Evolutionary conservation across 2,329 filamentous ascomycete species (phyloP), one percentile per base, ranked within the genome.

Genomic region (Ophiostoma ulmi): DNA sequence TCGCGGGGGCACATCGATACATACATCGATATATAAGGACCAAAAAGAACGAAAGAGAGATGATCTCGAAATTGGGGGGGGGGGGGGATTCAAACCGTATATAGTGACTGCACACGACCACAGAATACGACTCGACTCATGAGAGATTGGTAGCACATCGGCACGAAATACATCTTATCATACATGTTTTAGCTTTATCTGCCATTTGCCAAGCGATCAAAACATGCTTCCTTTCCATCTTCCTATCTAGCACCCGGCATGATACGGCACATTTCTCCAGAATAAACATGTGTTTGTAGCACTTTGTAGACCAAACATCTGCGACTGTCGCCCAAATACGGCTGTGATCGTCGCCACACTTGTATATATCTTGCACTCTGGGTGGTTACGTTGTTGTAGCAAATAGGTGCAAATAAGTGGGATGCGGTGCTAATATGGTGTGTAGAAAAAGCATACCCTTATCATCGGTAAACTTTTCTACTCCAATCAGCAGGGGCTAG

Each of bases 401-500:
- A 48, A 48, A 20, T 20, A n/a, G n/a, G 44, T 17, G 17, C 17
- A 48, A 48, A 48, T 48, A 48, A 48, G 44, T 48, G 44, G 44
- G 44, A 48, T 7, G 44, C 17, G 20, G 44, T 48, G 17, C 44
- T 48, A n/a, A n/a, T n/a, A 48, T 20, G 22, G 52, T 58, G 52
- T 58, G 52, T 58, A 26, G n/a, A 26, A 58, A 26, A 58, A 58
- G 11, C n/a, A 58, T 58, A 13, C 10, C n/a, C 48, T n/a, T 26
- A 58, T 26, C n/a, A 26, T 58, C 52, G 52, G 52, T 26, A 22
- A 58, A 58, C 52, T 58, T 58, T 58, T 11, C 52, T 26, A 26
- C 52, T 58, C 52, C 52, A 22, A 58, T 58, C n/a, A 58, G 22
- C 52, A 58, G 52, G 52, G 52, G 52, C 52, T 58, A 58, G 22